Evolutionary conservation across 768 basidiomycete genomes (phyloP).

Genomic region (Favolaschia claudopus): DNA sequence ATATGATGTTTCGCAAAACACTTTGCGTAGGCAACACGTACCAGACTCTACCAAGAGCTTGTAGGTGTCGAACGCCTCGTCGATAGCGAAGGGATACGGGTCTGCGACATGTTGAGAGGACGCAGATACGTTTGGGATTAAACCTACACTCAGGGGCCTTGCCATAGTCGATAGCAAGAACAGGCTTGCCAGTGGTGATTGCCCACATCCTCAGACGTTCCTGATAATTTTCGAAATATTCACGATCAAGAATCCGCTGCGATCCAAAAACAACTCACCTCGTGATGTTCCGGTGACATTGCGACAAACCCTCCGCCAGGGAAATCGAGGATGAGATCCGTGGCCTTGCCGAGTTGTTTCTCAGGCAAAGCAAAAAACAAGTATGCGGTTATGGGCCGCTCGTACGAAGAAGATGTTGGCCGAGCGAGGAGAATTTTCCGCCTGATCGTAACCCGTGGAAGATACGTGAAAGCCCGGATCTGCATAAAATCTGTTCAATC

Average conservation of each 20-base stretch:
- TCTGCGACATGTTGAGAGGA: conserved; percentile 54
- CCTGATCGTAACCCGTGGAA: conserved; percentile 69
- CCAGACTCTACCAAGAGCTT: conserved; percentile 78
- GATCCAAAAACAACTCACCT: too few species aligned
- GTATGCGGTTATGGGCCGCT: conserved; percentile 83
- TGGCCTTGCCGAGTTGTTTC: conserved; percentile 65
- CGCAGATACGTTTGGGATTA: conserved; percentile 8
- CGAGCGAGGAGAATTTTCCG: conserved; percentile 86
- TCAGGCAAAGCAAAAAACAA: conserved; percentile 83
- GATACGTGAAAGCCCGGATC: conserved; percentile 72
- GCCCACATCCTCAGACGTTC: conserved; percentile 93
- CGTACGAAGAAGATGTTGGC: conserved; percentile 76
- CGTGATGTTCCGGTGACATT: conserved; percentile 96
- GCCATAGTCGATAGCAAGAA: conserved; percentile 91
- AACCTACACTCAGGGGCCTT: conserved; percentile 93
- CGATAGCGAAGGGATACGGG: conserved; percentile 96
- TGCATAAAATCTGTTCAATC: conserved; percentile 36
- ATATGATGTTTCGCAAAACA: conserved; percentile 2
- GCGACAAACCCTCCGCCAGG: conserved; percentile 98
- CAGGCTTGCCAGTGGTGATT: conserved; percentile 73
- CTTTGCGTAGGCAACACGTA: conserved; percentile 36
- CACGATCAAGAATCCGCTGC: too few species aligned
- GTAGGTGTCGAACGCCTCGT: conserved; percentile 94
- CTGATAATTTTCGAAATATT: conserved; percentile 8
- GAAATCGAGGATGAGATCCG: conserved; percentile 89